Base-by-base conservation (phyloP, 2,329 filamentous ascomycete species). In the Phialemoniopsis sp. region DNA sequence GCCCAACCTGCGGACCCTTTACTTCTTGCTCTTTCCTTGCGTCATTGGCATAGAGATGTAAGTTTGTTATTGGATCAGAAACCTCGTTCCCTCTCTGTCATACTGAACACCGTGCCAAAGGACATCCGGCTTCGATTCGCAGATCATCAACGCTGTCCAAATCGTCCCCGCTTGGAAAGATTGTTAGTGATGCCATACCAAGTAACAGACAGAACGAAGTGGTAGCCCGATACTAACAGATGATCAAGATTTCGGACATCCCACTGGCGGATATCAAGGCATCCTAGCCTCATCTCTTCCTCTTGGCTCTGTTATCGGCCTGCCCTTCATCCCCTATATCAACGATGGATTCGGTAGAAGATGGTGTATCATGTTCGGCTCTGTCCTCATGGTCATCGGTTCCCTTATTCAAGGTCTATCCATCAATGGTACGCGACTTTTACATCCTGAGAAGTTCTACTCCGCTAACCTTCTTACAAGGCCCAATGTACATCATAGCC, bases 21-120 rank as follows among this genome's bases (percentile, higher is more conserved):
- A 80, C 51, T 59, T 79, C 13, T 51, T 74, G 44, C 60, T 81
- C 35, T 73, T 80, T 37, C 73, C 74, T 12, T 74, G 72, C 29
- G 72, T 72, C 52, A 73, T 80, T 54, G 76, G 76, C 30, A 76
- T 80, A 34, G 76, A 80, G 57, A 76, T 77, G 50, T 26, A 26
- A 6, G 21, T 26, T 6, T 26, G 10, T 26, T 26, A 26, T 10
- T n/a, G n/a, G n/a, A n/a, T n/a, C n/a, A 6, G 6, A 26, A 10
- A 10, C 21, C 21, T 26, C 10, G 6, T 6, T 6, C 6, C 10
- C 21, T 10, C 6, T 10, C 6, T 26, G 10, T 26, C 6, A 10
- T 26, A 26, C 21, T 26, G 10, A 26, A 26, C 21, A 26, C 6
- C 21, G 10, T 26, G 6, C 10, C 6, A 26, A 6, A 26, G 21